Evolutionary conservation across 257 asterid species (phyloP).

Genomic region (Solanum pinnatisectum): DNA sequence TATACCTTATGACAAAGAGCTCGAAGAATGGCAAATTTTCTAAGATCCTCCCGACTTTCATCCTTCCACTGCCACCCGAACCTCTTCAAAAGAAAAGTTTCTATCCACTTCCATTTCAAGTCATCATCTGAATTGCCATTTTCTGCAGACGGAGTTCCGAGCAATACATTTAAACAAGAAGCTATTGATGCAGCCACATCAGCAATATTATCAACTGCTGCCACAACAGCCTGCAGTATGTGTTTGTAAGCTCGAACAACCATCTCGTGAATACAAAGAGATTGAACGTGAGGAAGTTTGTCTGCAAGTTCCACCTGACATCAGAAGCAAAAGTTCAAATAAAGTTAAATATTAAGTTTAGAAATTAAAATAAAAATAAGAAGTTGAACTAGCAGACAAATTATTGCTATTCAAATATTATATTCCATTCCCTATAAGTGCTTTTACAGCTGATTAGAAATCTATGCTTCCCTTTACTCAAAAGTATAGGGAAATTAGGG

Average conservation of each 20-base stretch:
- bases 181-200: slow-evolving; percentile 66
- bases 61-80: slow-evolving; percentile 75
- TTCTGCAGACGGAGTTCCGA: slow-evolving; percentile 43
- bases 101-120: slow-evolving; percentile 66
- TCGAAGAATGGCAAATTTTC: slow-evolving; percentile 79
- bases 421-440: neutral
- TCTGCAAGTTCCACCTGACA: slow-evolving; percentile 81
- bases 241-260: slow-evolving; percentile 93
- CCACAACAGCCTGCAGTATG: slow-evolving; percentile 80
- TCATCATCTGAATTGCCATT: slow-evolving; percentile 23
- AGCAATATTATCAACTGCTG: slow-evolving; percentile 55
- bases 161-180: slow-evolving; percentile 71
- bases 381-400: neutral
- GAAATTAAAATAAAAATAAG: neutral
- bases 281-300: slow-evolving; percentile 95
- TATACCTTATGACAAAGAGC: slow-evolving; percentile 94
- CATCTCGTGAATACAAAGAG: slow-evolving; percentile 99
- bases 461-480: neutral
- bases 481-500: neutral
- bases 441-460: neutral
- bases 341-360: neutral
- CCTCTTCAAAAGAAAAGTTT: slow-evolving; percentile 51
- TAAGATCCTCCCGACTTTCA: slow-evolving; percentile 51
- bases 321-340: neutral
- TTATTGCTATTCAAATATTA: neutral